Percentiles rank a stretch among this genome's conserved stretches.
Conservation (phyloP, 441 rosid species). For the Daphne laureola region DNA sequence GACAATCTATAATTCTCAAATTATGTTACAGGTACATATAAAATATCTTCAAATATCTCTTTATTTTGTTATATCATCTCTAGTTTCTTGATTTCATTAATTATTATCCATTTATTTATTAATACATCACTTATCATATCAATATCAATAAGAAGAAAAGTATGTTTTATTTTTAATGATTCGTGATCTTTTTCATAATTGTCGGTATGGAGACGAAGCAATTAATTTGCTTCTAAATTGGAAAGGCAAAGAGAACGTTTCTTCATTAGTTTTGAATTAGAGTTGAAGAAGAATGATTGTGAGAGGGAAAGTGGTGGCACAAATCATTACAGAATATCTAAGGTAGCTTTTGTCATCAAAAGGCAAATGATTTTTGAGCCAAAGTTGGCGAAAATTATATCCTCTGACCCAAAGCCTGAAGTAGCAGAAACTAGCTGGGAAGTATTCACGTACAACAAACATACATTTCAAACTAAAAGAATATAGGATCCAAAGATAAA, state of each 20-base stretch:
- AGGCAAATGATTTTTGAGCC: slow-evolving; percentile 19
- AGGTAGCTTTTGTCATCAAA: slow-evolving; percentile 20
- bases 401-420: slow-evolving; percentile 6
- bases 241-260: slow-evolving; percentile 1
- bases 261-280: background rate
- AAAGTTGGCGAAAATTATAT: slow-evolving; percentile 7
- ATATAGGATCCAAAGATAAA: slow-evolving; percentile 25
- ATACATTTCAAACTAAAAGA: background rate
- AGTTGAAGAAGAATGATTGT: slow-evolving; percentile 12
- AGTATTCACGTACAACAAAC: background rate
- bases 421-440: slow-evolving; percentile 1
- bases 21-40: no score
- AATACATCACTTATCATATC: no score
- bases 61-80: no score
- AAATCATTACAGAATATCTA: slow-evolving; percentile 12
- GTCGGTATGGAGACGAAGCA: no score
- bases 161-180: no score
- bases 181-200: no score
- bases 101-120: no score
- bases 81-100: no score
- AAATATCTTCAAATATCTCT: no score
- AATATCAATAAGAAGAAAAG: no score
- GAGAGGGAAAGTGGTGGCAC: slow-evolving; percentile 15
- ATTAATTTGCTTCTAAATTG: background rate
- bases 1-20: no score